Evolutionary conservation across 495 filamentous ascomycete species (phyloP).

Genomic region (Trichoderma reesei): DNA sequence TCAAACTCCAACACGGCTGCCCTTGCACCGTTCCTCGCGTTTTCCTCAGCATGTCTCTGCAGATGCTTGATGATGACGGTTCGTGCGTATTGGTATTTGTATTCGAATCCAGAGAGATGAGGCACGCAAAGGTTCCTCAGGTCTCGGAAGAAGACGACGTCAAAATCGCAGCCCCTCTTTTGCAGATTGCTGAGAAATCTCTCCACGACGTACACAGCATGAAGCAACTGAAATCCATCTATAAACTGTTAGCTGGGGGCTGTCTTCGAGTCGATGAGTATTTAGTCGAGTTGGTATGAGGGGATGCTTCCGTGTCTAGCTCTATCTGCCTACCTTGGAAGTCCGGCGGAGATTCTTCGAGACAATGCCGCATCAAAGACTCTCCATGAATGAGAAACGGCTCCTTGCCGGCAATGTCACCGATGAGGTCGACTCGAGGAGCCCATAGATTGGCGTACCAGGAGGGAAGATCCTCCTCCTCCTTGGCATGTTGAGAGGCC

Average conservation of each 20-base stretch:
- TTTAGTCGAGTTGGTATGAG: too few relatives aligned
- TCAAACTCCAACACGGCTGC: constrained; percentile 34
- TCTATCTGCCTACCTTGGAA: constrained; percentile 35
- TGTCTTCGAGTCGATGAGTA: neutral
- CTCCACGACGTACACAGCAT: constrained; percentile 60
- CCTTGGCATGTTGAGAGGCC: neutral
- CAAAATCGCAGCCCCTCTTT: constrained; percentile 55
- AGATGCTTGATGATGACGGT: constrained; percentile 56
- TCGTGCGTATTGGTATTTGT: constrained; percentile 52
- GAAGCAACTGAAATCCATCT: constrained; percentile 61
- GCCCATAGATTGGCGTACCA: constrained; percentile 18
- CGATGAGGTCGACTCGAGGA: constrained; percentile 49
- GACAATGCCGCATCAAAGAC: constrained; percentile 52
- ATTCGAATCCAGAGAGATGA: constrained; percentile 8
- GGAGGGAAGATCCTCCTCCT: constrained; percentile 9
- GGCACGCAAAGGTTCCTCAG: constrained; percentile 40
- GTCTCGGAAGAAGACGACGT: constrained; percentile 57
- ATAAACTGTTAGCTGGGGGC: neutral
- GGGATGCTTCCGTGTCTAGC: neutral
- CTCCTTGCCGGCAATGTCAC: constrained; percentile 66
- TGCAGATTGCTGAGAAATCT: constrained; percentile 48
- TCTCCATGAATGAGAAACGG: constrained; percentile 67
- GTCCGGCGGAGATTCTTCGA: constrained; percentile 50
- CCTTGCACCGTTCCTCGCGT: constrained; percentile 15
- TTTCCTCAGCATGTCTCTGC: neutral